Percentiles rank a stretch among this genome's conserved stretches.
Conservation (phyloP, 2,329 filamentous ascomycete species). For the Nemania diffusa region DNA sequence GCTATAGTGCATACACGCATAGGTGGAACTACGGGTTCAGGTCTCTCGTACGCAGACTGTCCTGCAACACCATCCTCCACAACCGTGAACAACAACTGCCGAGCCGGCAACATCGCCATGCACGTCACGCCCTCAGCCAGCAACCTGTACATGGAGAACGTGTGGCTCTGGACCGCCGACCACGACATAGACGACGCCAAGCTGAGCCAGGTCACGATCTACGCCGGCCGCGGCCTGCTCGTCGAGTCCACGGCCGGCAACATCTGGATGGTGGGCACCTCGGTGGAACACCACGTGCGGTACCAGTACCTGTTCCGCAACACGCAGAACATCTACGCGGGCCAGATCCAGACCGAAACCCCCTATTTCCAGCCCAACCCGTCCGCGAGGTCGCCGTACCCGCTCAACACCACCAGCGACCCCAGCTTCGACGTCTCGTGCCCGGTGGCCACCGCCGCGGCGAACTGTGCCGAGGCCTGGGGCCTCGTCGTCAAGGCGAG, state of each 20-base stretch:
- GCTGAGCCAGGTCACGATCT: slow-evolving; percentile 60
- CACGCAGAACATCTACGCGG: slow-evolving; percentile 71
- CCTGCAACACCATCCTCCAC: slow-evolving; percentile 57
- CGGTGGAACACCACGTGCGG: slow-evolving; percentile 71
- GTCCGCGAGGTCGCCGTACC: slow-evolving; percentile 66
- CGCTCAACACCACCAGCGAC: slow-evolving; percentile 56
- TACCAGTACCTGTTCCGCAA: slow-evolving; percentile 74
- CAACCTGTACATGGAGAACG: slow-evolving; percentile 57
- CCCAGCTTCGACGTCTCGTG: slow-evolving; percentile 64
- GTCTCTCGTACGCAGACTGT: slow-evolving; percentile 72
- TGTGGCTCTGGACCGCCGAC: slow-evolving; percentile 57
- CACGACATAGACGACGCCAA: slow-evolving; percentile 62
- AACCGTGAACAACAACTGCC: slow-evolving; percentile 50
- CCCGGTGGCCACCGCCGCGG: slow-evolving; percentile 41
- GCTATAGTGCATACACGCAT: slow-evolving; percentile 72
- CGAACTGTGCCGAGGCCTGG: slow-evolving; percentile 69
- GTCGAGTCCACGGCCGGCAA: slow-evolving; percentile 57
- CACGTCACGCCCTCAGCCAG: slow-evolving; percentile 54
- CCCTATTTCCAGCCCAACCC: slow-evolving; percentile 78
- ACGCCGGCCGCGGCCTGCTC: slow-evolving; percentile 60
- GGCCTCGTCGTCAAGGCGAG: slow-evolving; percentile 70
- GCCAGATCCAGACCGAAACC: slow-evolving; percentile 76
- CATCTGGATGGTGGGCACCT: slow-evolving; percentile 72
- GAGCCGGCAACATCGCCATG: slow-evolving; percentile 57
- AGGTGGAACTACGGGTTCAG: slow-evolving; percentile 76